Percentiles rank a stretch among this genome's conserved stretches.
phyloP scores from a whole-genome alignment of 768 basidiomycete genomes.

The Scleroderma bovista region DNA sequence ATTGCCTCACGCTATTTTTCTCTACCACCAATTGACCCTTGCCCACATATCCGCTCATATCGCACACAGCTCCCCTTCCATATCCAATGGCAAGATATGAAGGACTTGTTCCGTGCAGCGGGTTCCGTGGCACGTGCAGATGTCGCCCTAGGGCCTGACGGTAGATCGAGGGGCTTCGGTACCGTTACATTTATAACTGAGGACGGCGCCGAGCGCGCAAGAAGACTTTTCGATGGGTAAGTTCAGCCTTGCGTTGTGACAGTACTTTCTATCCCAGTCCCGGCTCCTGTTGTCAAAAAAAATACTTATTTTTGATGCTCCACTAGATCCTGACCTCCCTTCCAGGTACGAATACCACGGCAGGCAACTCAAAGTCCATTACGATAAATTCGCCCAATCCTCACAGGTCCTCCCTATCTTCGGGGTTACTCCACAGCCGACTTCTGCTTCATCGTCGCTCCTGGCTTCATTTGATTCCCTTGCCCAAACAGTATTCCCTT shows the following conservation, averaged over 20 bases:
- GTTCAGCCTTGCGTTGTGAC: conserved; percentile 20
- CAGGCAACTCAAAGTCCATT: conserved; percentile 82
- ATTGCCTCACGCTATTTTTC: conserved; percentile 3
- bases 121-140: conserved; percentile 90
- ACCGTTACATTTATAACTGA: conserved; percentile 85
- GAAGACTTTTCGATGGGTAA: conserved; percentile 88
- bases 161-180: conserved; percentile 88
- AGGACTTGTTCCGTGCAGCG: conserved; percentile 89
- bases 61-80: conserved; percentile 78
- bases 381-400: conserved; percentile 69
- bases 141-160: conserved; percentile 82
- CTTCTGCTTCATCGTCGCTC: conserved; percentile 6
- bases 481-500: conserved; percentile 11
- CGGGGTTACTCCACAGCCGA: conserved; percentile 17
- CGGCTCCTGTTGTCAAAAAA: neutral
- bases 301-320: conserved; percentile 3
- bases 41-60: conserved; percentile 8
- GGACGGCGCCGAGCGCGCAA: conserved; percentile 77
- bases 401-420: conserved; percentile 21
- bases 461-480: conserved; percentile 18
- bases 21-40: neutral
- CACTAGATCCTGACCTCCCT: neutral
- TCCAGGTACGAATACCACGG: conserved; percentile 84
- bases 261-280: neutral
- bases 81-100: conserved; percentile 97